phyloP scores from a whole-genome alignment of 2,329 filamentous ascomycete genomes.

The Alternaria alternata region DNA sequence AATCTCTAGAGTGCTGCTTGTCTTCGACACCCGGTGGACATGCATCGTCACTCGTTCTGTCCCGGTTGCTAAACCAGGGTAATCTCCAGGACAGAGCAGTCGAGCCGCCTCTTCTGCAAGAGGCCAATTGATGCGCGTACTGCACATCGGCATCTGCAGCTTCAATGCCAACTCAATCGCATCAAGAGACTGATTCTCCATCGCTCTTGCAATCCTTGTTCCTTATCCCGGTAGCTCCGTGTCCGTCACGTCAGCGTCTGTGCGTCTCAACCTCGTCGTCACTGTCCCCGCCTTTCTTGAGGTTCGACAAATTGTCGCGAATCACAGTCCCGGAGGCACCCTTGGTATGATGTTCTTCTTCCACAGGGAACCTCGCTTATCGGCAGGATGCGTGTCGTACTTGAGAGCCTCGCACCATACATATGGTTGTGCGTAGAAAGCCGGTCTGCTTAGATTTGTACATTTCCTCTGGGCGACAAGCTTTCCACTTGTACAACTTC shows the following conservation, averaged over 20 bases:
- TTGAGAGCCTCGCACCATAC: not conserved
- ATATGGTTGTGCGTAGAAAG: not conserved
- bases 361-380: not conserved
- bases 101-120: not conserved
- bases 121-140: not conserved
- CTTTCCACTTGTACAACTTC: not conserved
- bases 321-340: no score
- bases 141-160: not conserved
- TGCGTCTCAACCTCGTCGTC: not conserved
- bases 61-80: not conserved
- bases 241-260: not conserved
- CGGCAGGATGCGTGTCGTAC: not conserved
- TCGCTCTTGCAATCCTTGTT: not conserved
- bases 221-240: not conserved
- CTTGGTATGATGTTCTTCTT: not conserved
- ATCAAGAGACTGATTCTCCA: not conserved
- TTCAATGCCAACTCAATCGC: not conserved
- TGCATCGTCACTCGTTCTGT: not conserved
- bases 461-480: no score
- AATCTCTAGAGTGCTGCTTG: not conserved
- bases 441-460: not conserved
- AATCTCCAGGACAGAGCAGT: not conserved
- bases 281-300: not conserved
- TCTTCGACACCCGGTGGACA: not conserved
- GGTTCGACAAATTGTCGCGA: not conserved